Evolutionary conservation across 2,329 filamentous ascomycete species (phyloP).

Genomic region (Monosporascus ibericus): DNA sequence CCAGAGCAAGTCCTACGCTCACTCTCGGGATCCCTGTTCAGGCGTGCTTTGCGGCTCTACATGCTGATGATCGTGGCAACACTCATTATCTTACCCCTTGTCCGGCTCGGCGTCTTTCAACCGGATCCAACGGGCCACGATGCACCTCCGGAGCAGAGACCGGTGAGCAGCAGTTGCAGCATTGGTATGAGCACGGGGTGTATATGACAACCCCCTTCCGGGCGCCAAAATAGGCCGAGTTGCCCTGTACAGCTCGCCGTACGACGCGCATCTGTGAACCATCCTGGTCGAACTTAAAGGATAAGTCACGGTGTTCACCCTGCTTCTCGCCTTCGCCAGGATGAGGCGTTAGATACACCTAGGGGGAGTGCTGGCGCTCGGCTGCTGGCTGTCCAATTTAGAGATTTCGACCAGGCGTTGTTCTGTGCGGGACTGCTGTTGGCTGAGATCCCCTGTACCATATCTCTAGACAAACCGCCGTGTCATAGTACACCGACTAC

Average conservation of each 20-base stretch:
- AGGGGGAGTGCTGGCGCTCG: slow-evolving; percentile 2
- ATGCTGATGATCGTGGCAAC: slow-evolving; percentile 19
- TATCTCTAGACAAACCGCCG: background rate
- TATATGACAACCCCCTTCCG: slow-evolving; percentile 19
- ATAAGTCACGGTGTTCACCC: slow-evolving; percentile 12
- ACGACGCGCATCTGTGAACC: slow-evolving; percentile 16
- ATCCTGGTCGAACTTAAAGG: slow-evolving; percentile 17
- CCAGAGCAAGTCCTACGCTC: slow-evolving; percentile 9
- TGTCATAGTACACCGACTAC: background rate
- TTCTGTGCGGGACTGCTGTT: slow-evolving; percentile 16
- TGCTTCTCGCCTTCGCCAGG: slow-evolving; percentile 12
- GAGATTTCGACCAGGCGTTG: slow-evolving; percentile 13
- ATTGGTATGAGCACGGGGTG: slow-evolving; percentile 21
- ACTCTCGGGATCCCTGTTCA: slow-evolving; percentile 17
- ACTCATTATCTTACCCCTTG: slow-evolving; percentile 8
- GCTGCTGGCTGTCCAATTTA: slow-evolving; percentile 6
- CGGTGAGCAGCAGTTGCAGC: slow-evolving; percentile 25
- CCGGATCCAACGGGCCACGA: background rate
- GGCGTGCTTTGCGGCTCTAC: slow-evolving; percentile 26
- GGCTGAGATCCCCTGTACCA: slow-evolving; percentile 12
- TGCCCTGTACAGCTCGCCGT: slow-evolving; percentile 24
- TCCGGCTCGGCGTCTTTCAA: slow-evolving; percentile 1
- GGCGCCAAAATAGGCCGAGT: slow-evolving; percentile 27
- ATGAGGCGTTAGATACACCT: slow-evolving; percentile 13
- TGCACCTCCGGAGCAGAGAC: slow-evolving; percentile 5